Evolutionary conservation across 495 filamentous ascomycete species (phyloP), one percentile per base, ranked within the genome.

Genomic region (Penicillium verhagenii): DNA sequence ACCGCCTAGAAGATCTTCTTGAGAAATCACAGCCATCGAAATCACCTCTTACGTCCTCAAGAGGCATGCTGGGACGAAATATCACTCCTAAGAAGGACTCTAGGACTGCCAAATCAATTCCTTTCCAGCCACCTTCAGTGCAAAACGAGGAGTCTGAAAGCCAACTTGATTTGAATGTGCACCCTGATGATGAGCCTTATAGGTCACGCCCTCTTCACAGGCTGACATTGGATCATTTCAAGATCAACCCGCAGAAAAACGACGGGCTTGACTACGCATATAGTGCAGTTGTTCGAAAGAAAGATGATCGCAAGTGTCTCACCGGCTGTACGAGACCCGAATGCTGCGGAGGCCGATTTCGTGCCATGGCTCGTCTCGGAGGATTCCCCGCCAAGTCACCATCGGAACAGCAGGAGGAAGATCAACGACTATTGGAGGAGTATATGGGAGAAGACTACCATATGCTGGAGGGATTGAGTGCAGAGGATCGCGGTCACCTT

Each of bases 261-360:
- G 75, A 88, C 48, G 91, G 90, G 23, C 72, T 85, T 47, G 79
- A 85, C 39, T 90, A 83, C 60, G 89, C 91, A 8, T 97, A 85
- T 66, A 71, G 76, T 13, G 86, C 91, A 53, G 85, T 90, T 14
- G 82, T 96, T 42, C 87, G 94, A 46, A 83, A 78, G 29, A 86
- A 78, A 59, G 80, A 87, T 16, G 83, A 86, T 20, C 86, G 91
- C n/a, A 84, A 85, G 53, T 88, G 86, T 59, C 73, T 96, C 7
- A 74, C 79, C n/a, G 90, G 90, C 4, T 98, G 94, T 66, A 87
- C 83, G 5, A 81, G 86, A 31, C 76, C 84, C 1, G 76, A 81
- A 21, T 96, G 92, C 71, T 96, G 92, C 64, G 91, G 92, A 39
- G 79, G 76, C 29, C 75, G 79, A 16, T 91, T 93, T 61, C 78